Conservation (phyloP, 2,329 filamentous ascomycete genomes). For the Arthroderma sp. region DNA sequence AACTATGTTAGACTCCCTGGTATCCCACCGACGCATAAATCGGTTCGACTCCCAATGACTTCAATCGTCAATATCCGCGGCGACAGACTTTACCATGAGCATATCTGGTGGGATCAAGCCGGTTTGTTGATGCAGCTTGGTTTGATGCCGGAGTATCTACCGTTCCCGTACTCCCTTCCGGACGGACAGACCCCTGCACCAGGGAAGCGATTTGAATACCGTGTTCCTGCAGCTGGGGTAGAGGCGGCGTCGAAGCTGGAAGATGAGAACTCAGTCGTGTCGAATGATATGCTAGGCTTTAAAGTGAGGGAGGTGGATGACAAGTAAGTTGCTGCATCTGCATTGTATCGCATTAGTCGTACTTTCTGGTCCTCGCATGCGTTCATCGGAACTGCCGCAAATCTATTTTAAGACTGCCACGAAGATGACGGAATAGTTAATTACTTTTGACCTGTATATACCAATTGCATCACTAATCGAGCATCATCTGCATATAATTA, state of each 20-base stretch:
- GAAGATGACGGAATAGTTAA: too few species aligned
- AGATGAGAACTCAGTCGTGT: conserved; percentile 36
- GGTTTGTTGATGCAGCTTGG: conserved; percentile 47
- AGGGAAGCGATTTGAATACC: conserved; percentile 42
- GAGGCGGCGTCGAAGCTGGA: conserved; percentile 42
- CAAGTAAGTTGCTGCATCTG: background rate
- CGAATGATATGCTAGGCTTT: conserved; percentile 45
- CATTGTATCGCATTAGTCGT: too few species aligned
- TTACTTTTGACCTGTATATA: too few species aligned
- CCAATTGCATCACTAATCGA: too few species aligned
- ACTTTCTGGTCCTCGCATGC: too few species aligned
- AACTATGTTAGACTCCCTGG: conserved; percentile 37
- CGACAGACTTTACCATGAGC: conserved; percentile 40
- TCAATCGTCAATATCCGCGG: conserved; percentile 43
- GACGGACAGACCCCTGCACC: conserved; percentile 23
- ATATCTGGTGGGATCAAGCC: conserved; percentile 51
- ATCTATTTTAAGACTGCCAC: too few species aligned
- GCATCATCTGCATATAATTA: too few species aligned
- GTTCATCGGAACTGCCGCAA: too few species aligned
- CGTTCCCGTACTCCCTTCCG: conserved; percentile 44
- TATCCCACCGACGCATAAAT: conserved; percentile 41
- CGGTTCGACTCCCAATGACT: conserved; percentile 45
- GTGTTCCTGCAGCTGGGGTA: conserved; percentile 46
- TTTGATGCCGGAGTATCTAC: conserved; percentile 49
- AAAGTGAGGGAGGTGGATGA: conserved; percentile 14